Base-by-base conservation (phyloP, 2,329 filamentous ascomycete species). In the Talaromyces verruculosus region DNA sequence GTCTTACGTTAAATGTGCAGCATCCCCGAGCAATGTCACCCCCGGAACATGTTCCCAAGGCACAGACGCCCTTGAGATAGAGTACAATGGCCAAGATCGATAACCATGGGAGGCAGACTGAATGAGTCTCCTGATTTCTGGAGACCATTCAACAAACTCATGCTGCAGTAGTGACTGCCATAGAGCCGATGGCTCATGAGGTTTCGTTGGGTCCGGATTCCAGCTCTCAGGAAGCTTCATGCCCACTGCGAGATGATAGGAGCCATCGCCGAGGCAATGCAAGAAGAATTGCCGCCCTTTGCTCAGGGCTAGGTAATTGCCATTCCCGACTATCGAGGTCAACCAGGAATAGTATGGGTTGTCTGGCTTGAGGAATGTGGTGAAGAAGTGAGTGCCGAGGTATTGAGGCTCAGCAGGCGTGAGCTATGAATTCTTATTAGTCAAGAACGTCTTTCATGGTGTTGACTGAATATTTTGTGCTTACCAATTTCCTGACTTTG, bases 361-460 rank as follows among this genome's bases (percentile, higher is more conserved):
- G 22, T 66, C 51, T 35, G 49, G 39, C 39, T 51, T 17, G 60
- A 57, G 22, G 22, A 63, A 65, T 3, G 53, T 61, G 70, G 2
- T 68, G 60, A 39, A 75, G 57, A 74, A 78, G 64, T 71, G 71
- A n/a, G 74, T 71, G 1, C 77, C 77, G 0, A 74, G 70, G 65
- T 79, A 80, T 11, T 67, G 19, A 0, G 78, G 79, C 37, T 72
- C 73, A 0, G 72, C 71, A 8, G 73, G 64, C 3, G 75, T 79
- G 65, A 80, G 67, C 72, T 65, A 51, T n/a, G 7, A 8, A 47
- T 22, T 61, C 1, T 43, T 7, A 7, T 57, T 33, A 33, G 30
- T 5, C 6, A 33, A 33, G 30, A 33, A 33, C 10, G 30, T 33
- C 6, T 33, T 33, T 33, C 30, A 33, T 33, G 6, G 30, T 33